Evolutionary conservation across 2,329 filamentous ascomycete species (phyloP), one percentile per base, ranked within the genome.

Genomic region (Calonectria hongkongensis): DNA sequence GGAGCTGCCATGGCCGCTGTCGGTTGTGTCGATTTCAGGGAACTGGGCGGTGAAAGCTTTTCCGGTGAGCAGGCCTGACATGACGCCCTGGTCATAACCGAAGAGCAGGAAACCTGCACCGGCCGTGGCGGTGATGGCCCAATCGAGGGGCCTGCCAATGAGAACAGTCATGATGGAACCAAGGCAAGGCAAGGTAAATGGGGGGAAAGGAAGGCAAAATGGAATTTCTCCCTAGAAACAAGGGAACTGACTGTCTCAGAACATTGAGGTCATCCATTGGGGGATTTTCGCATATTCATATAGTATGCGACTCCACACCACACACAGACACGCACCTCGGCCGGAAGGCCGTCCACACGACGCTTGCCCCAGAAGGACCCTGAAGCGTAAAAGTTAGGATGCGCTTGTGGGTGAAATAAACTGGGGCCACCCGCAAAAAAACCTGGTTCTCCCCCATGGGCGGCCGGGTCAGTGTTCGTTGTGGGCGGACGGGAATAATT

Each of bases 21-120:
- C 73, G 1, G 82, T 84, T 0, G 85, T 83, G 68, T 84, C 81
- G 27, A 84, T 84, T 73, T 83, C 80, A 15, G 82, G 82, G 64
- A 83, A 84, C 0, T 77, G 80, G 0, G 70, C 68, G 4, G 81
- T 82, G 50, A 84, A 84, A 25, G 82, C 81, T 13, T 77, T 74
- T 50, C 82, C 81, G 4, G 82, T 83, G 25, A 83, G 58, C n/a
- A 84, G 73, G 6, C 82, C 82, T 16, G 75, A 78, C 81, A 83
- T 83, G 3, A 83, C 81, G 2, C 80, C 79, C 54, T 82, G 80
- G 43, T 81, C 81, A 48, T 83, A 83, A 9, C 82, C 82, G 58
- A 83, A 83, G 2, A 86, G 78, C 15, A 85, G 73, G 74, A 85
- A 84, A 47, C 83, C 83, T 9, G 80, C 78, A 48, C 83, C 84